These are phyloP conservation scores for Adansonia gregorii DNA, from an alignment of 441 rosid genomes.

Conservation along the genomic window DNA sequence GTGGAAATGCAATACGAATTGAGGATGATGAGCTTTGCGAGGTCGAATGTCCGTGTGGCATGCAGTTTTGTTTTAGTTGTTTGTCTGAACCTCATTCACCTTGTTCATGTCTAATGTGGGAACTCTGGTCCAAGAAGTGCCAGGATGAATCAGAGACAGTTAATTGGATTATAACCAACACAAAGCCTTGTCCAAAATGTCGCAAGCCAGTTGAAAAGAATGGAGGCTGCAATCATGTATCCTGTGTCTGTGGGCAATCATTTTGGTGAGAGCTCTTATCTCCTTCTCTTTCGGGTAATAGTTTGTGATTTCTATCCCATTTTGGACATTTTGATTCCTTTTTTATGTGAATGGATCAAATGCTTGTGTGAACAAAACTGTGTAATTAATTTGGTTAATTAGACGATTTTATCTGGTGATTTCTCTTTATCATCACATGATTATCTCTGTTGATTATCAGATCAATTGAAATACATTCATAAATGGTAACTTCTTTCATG, in stretches of 20 bases:
- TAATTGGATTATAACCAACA: conserved; percentile 66
- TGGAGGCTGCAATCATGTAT: conserved; percentile 85
- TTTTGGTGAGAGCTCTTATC: conserved; percentile 58
- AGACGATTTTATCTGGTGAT: background rate
- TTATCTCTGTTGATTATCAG: background rate
- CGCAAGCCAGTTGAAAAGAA: conserved; percentile 64
- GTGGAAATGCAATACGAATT: conserved; percentile 74
- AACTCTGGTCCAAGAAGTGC: conserved; percentile 76
- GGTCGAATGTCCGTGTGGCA: conserved; percentile 78
- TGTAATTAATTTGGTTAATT: background rate
- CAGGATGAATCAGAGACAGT: conserved; percentile 63
- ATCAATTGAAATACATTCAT: background rate
- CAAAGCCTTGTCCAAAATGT: conserved; percentile 75
- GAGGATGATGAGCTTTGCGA: conserved; percentile 69
- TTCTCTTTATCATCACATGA: background rate
- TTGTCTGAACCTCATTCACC: conserved; percentile 75
- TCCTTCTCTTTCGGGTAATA: conserved; percentile 7
- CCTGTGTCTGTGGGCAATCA: conserved; percentile 64
- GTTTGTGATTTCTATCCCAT: background rate
- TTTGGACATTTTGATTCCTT: background rate
- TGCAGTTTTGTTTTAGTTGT: conserved; percentile 74
- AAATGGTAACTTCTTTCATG: conserved; percentile 11
- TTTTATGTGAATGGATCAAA: background rate
- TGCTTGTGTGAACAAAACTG: background rate
- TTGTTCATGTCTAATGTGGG: conserved; percentile 89